Evolutionary conservation across 768 basidiomycete genomes (phyloP).

Genomic region (Porpolomopsis calyptriformis): DNA sequence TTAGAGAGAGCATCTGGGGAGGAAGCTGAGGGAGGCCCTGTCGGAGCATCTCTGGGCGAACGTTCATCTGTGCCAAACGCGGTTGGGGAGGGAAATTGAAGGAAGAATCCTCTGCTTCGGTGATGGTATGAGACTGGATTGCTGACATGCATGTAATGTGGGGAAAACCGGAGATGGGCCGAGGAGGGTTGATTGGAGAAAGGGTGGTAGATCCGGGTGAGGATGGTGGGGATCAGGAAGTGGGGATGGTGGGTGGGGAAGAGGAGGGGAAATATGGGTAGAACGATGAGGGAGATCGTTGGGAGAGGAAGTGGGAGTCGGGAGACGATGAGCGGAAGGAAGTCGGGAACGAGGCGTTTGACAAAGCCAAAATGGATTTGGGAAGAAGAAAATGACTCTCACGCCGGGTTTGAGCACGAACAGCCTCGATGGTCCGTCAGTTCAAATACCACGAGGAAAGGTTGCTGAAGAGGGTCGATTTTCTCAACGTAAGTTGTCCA

Average conservation of each 20-base stretch:
- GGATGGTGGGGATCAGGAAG: background rate
- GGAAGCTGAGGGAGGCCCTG: constrained; percentile 31
- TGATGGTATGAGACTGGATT: constrained; percentile 4
- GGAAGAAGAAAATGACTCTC: too few species aligned
- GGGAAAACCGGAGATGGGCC: constrained; percentile 4
- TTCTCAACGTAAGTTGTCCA: constrained; percentile 61
- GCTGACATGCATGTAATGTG: constrained; percentile 4
- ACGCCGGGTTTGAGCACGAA: background rate
- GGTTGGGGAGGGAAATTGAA: constrained; percentile 3
- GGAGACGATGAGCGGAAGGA: constrained; percentile 5
- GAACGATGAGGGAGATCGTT: background rate
- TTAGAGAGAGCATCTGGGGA: constrained; percentile 26
- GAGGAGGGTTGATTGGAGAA: constrained; percentile 6
- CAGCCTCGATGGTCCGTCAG: constrained; percentile 65
- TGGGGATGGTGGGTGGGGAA: constrained; percentile 12
- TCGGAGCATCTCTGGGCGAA: constrained; percentile 40
- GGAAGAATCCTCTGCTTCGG: constrained; percentile 6
- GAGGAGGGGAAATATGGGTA: background rate
- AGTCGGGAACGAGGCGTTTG: constrained; percentile 8
- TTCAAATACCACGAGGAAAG: constrained; percentile 96
- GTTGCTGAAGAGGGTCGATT: constrained; percentile 93
- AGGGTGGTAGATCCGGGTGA: constrained; percentile 8
- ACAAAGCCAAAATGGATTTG: constrained; percentile 7
- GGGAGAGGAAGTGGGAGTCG: background rate
- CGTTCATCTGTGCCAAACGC: constrained; percentile 34